phyloP scores from a whole-genome alignment of 2,329 filamentous ascomycete species.

The Botryosphaeria dothidea region DNA sequence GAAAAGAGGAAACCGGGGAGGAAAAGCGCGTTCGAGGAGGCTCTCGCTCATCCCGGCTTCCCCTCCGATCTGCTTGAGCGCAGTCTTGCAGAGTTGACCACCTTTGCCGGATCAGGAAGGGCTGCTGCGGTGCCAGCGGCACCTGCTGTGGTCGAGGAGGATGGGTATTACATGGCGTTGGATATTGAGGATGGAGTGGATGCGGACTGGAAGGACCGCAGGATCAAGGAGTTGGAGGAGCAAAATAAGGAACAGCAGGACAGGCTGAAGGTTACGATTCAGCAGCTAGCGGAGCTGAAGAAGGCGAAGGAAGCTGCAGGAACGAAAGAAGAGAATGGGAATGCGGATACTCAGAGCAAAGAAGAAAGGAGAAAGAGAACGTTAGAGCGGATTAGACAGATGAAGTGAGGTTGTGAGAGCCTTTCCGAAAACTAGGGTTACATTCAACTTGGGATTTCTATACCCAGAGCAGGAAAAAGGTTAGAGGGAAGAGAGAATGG shows the following conservation, averaged over 20 bases:
- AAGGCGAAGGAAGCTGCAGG: conserved; percentile 34
- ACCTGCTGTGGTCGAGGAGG: conserved; percentile 12
- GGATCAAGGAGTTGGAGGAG: background rate
- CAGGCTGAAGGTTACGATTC: conserved; percentile 47
- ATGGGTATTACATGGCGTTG: conserved; percentile 42
- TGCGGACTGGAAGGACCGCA: background rate
- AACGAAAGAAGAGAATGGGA: conserved; percentile 6
- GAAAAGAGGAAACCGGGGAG: conserved; percentile 22
- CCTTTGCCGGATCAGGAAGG: conserved; percentile 25
- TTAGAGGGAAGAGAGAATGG: no score
- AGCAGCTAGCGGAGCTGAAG: conserved; percentile 45
- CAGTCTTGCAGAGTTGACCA: conserved; percentile 35
- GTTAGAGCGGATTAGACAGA: background rate
- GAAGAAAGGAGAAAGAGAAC: background rate
- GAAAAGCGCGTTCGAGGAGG: conserved; percentile 38
- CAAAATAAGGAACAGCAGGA: conserved; percentile 40
- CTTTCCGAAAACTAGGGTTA: no score
- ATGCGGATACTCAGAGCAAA: conserved; percentile 1
- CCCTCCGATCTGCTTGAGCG: conserved; percentile 42
- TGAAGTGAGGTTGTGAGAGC: no score
- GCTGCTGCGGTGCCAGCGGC: conserved; percentile 14
- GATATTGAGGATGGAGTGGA: conserved; percentile 20
- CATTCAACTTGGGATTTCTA: no score
- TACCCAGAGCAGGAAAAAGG: no score
- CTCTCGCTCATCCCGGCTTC: conserved; percentile 46